Base-by-base conservation (phyloP, 768 basidiomycete genomes). In the Kwoniella europaea region DNA sequence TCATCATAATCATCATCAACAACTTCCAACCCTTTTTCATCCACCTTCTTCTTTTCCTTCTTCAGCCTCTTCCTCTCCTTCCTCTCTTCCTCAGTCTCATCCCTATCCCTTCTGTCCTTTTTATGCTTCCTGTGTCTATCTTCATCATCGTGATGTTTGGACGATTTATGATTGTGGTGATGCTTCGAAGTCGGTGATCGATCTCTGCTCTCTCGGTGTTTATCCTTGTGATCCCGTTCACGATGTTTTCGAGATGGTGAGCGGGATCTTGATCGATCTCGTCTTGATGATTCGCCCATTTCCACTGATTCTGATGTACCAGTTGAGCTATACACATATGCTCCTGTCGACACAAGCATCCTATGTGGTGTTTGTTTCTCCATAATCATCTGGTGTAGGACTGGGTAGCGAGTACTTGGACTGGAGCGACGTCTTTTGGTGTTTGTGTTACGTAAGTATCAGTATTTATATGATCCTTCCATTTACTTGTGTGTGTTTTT, bases 1-100 rank as follows among this genome's bases (percentile, higher is more conserved):
- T 91, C 90, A 63, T 90, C 90, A 71, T 89, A 86, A 16, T 87
- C 86, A 78, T 94, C 91, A 79, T 92, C 92, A 0, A 88, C 85
- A 43, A 89, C 85, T 44, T 80, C 71, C 46, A 85, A 82, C 63
- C 88, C 82, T 67, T 65, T 75, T 29, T 73, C 70, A 63, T 65
- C 43, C 63, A 69, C 83, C 86, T 73, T 78, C 82, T 67, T 76
- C 81, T 75, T 74, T 79, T 83, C 79, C 59, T 81, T 75, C 75
- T 78, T 82, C 22, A 70, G 55, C 61, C 74, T 67, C 60, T 81
- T 78, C 42, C 78, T 66, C 54, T 73, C 74, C 46, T 71, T 74
- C 29, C 75, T 67, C 70, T 76, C 77, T 27, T 77, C 76, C 20
- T 79, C 78, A 4, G 65, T 68, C 71, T 73, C 68, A 76, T 78